Evolutionary conservation across 768 basidiomycete species (phyloP).

Genomic region (Hortiboletus flavorubellus): DNA sequence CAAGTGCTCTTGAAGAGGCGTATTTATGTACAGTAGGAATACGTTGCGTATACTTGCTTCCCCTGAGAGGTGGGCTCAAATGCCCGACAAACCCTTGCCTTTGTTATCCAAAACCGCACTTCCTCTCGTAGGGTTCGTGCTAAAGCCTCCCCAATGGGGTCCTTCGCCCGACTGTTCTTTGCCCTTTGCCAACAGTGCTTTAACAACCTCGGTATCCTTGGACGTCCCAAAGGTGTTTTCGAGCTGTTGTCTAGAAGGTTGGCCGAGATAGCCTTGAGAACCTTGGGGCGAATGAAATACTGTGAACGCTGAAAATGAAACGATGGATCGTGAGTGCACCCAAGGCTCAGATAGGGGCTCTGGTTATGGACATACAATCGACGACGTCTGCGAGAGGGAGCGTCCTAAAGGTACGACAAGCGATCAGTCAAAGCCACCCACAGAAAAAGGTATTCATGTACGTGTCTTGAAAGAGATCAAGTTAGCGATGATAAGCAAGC

Average conservation of each 20-base stretch:
- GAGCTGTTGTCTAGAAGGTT: slow-evolving; percentile 80
- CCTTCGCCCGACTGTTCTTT: slow-evolving; percentile 52
- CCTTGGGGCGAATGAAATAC: slow-evolving; percentile 73
- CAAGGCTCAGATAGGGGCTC: neutral
- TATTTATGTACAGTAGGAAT: slow-evolving; percentile 12
- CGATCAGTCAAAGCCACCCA: slow-evolving; percentile 12
- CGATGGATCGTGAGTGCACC: neutral
- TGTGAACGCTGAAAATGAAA: slow-evolving; percentile 51
- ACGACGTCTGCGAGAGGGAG: slow-evolving; percentile 74
- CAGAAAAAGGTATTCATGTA: slow-evolving; percentile 35
- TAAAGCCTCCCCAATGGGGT: slow-evolving; percentile 26
- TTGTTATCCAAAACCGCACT: slow-evolving; percentile 38
- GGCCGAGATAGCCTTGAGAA: slow-evolving; percentile 68
- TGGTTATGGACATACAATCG: slow-evolving; percentile 55
- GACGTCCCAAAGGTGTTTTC: slow-evolving; percentile 65
- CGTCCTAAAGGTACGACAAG: slow-evolving; percentile 39
- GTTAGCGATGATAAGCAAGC: slow-evolving; percentile 8
- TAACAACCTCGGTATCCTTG: slow-evolving; percentile 63
- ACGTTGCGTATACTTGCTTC: slow-evolving; percentile 7
- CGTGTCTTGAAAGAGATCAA: slow-evolving; percentile 51
- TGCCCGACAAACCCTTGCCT: slow-evolving; percentile 37
- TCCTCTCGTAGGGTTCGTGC: slow-evolving; percentile 28
- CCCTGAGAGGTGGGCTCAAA: slow-evolving; percentile 21
- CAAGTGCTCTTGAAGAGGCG: neutral
- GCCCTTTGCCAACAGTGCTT: slow-evolving; percentile 60